Base-by-base conservation (phyloP, 805 yeast genomes). In the Starmera amethionina region DNA sequence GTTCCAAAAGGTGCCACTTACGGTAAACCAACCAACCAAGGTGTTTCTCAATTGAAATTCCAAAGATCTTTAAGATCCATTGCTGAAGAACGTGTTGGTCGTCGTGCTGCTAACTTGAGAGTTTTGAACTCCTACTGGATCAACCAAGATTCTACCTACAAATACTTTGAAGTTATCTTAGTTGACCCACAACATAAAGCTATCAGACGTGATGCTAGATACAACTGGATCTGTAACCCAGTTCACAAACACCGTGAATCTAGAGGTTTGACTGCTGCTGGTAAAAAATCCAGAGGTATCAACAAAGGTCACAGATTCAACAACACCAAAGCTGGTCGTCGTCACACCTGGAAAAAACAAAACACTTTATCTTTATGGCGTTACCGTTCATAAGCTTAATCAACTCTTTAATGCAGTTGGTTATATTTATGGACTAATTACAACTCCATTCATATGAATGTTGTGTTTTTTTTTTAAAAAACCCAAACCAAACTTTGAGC, bases 1-100 rank as follows among this genome's bases (percentile, higher is more conserved):
- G 97, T 83, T 64, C 88, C 94, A 77, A 93, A 93, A 93, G 98
- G 98, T 86, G 97, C 97, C 66, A 93, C 97, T 70, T 90, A 93
- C 82, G 98, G 98, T 86, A 93, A 93, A 85, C 98, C 98, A 82
- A 93, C 98, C 79, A 93, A 93, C 95, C 95, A 87, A 78, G 98
- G 98, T 86, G 93, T 93, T 59, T 80, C 79, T 79, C 97, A 93
- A 73, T 85, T 93, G 77, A 93, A 93, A 79, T 89, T 88, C 95
- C 98, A 93, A 79, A 87, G 90, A 75, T 82, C 96, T 52, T 77
- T 87, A 72, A 87, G 95, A 75, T 79, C 96, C 61, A 89, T 96
- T 63, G 98, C 98, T 64, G 98, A 93, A 79, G 98, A 93, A 80
- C 86, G 97, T 78, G 95, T 90, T 63, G 98, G 96, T 66, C 88